Conservation (phyloP, 2,329 filamentous ascomycete genomes). For the Fusarium bulbicola region DNA sequence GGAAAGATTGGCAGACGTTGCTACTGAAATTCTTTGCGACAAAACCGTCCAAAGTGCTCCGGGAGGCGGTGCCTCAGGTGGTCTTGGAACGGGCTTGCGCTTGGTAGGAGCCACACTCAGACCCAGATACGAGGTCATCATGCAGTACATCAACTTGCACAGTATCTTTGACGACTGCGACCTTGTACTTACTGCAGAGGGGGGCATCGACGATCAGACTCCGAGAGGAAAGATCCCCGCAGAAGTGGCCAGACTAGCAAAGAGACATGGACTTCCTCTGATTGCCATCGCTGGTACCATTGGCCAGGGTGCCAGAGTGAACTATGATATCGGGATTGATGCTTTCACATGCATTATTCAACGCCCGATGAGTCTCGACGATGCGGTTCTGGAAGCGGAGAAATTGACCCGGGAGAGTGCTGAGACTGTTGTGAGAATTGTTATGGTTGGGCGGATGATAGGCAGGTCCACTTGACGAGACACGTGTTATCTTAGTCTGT, state of each 20-base stretch:
- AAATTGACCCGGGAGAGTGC: conserved; percentile 46
- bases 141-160: conserved; percentile 59
- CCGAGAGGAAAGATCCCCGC: conserved; percentile 62
- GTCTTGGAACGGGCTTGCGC: conserved; percentile 60
- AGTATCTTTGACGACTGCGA: conserved; percentile 57
- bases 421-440: conserved; percentile 47
- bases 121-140: conserved; percentile 59
- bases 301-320: conserved; percentile 46
- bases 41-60: conserved; percentile 50
- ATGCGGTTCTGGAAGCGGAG: conserved; percentile 45
- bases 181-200: conserved; percentile 62
- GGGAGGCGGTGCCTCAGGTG: conserved; percentile 62
- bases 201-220: conserved; percentile 61
- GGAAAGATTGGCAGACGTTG: conserved; percentile 52
- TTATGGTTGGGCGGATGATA: conserved; percentile 45
- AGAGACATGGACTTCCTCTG: conserved; percentile 55
- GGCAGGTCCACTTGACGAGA: conserved; percentile 6
- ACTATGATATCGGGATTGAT: conserved; percentile 48
- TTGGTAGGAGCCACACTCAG: conserved; percentile 57
- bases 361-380: conserved; percentile 44
- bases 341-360: conserved; percentile 48
- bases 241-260: conserved; percentile 59
- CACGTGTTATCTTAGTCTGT: not conserved
- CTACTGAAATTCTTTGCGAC: conserved; percentile 46
- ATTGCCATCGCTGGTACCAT: conserved; percentile 51